phyloP scores from a whole-genome alignment of 495 filamentous ascomycete species.

The Hypoxylon subgilvum region DNA sequence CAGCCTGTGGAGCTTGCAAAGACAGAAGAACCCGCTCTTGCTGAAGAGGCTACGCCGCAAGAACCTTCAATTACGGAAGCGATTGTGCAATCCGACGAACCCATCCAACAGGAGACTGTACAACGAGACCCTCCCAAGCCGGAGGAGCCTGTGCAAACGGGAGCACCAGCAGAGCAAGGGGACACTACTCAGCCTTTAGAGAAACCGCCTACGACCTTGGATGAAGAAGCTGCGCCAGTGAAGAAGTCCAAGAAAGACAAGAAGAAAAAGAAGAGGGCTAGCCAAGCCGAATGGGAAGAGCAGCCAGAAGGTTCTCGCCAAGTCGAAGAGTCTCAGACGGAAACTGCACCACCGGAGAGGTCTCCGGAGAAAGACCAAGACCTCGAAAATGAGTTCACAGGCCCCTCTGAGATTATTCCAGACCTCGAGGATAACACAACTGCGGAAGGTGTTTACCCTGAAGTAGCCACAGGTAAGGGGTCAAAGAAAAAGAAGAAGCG shows the following conservation, averaged over 20 bases:
- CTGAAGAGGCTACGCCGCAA: not conserved
- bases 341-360: not conserved
- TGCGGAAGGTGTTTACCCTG: constrained; percentile 22
- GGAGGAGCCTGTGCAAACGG: not conserved
- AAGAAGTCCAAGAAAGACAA: constrained; percentile 47
- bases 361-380: constrained; percentile 10
- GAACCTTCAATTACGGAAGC: constrained; percentile 1
- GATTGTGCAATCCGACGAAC: not conserved
- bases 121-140: not conserved
- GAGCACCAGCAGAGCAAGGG: constrained; percentile 3
- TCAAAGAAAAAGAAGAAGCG: constrained; percentile 34
- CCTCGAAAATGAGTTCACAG: constrained; percentile 13
- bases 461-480: constrained; percentile 30
- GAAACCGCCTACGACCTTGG: not conserved
- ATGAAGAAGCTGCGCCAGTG: constrained; percentile 11
- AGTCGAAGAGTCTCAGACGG: constrained; percentile 17
- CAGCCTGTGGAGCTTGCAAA: not conserved
- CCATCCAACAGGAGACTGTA: not conserved
- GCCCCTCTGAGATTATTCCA: constrained; percentile 20
- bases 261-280: constrained; percentile 42
- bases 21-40: not conserved
- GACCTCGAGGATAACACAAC: constrained; percentile 24
- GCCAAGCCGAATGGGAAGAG: constrained; percentile 25
- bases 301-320: constrained; percentile 18
- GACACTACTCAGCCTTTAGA: not conserved